Evolutionary conservation across 768 basidiomycete genomes (phyloP), one percentile per base, ranked within the genome.

Genomic region (Pisolithus marmoratus): DNA sequence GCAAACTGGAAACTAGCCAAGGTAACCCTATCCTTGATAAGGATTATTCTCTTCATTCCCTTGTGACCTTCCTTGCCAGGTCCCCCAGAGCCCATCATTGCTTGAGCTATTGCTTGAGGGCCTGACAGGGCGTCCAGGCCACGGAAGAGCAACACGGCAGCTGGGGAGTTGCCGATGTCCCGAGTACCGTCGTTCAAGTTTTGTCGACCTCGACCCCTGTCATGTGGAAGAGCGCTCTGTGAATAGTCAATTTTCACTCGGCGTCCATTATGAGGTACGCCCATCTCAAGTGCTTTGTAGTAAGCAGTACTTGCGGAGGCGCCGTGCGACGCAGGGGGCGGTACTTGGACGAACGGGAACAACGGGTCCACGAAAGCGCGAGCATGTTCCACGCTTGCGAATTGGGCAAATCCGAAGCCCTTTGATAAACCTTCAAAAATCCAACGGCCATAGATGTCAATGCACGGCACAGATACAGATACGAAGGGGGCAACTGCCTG

Each of bases 341-440:
- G 91, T 54, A 97, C 84, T 72, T 90, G 83, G 24, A 97, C 81
- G 69, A 92, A 92, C 2, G 93, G 95, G 65, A 88, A 96, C 46
- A 86, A 79, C 37, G 90, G 87, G 58, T 91, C 85, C 66, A 99
- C 85, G 66, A 97, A 98, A 12, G 87, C 83, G 49, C 87, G 83
- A 19, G 96, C 94, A 52, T 90, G 90, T 60, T 90, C 90, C 51
- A 87, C 76, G 58, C 77, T 84, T 40, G 85, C 72, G 68, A 99
- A 99, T 71, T 93, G 90, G 61, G 92, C 94, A 70, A 99, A 99
- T 53, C 94, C 96, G 66, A 97, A 97, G 64, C 91, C 89, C 72
- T 95, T 95, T 50, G 94, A 94, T 56, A 79, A 72, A 84, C 91
- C 91, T 93, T 84, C 70, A 73, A 82, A 73, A 81, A 81, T 79